Percentiles rank a stretch among this genome's conserved stretches.
phyloP scores from a whole-genome alignment of 768 basidiomycete genomes.

The Tephrocybe sp. region DNA sequence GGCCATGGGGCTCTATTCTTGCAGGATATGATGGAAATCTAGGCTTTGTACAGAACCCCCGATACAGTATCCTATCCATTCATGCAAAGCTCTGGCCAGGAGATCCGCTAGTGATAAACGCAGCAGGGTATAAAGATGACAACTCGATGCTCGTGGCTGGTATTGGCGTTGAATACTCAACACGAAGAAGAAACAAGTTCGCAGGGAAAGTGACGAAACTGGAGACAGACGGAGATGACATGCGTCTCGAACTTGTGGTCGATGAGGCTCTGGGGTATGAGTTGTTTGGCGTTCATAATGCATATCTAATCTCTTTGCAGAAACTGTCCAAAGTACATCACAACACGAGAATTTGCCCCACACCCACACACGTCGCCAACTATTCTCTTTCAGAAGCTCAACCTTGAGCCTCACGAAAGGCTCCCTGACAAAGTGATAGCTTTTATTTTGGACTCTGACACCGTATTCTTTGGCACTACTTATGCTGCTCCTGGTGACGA shows the following conservation, averaged over 20 bases:
- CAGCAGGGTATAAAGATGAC: constrained; percentile 12
- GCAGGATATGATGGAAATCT: constrained; percentile 39
- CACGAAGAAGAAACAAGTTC: constrained; percentile 61
- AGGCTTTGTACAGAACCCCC: constrained; percentile 41
- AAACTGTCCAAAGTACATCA: constrained; percentile 73
- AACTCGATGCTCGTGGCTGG: constrained; percentile 43
- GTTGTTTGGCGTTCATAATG: background rate
- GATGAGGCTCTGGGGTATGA: constrained; percentile 57
- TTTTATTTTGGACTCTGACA: constrained; percentile 49
- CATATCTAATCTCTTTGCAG: constrained; percentile 25
- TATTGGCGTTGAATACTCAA: constrained; percentile 56
- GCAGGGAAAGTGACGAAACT: constrained; percentile 43
- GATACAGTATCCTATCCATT: constrained; percentile 35
- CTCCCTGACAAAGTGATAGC: constrained; percentile 48
- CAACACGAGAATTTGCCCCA: constrained; percentile 47
- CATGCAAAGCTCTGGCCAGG: constrained; percentile 47
- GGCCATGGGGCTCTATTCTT: constrained; percentile 62
- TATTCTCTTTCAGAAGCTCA: constrained; percentile 30
- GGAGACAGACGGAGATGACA: constrained; percentile 21
- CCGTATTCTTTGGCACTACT: constrained; percentile 52
- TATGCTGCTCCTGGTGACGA: constrained; percentile 41
- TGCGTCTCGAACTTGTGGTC: constrained; percentile 42
- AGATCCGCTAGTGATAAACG: constrained; percentile 48
- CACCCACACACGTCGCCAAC: constrained; percentile 35
- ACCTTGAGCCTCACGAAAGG: constrained; percentile 32